Base-by-base conservation (phyloP, 2,329 filamentous ascomycete species). In the Zasmidium angulare region DNA sequence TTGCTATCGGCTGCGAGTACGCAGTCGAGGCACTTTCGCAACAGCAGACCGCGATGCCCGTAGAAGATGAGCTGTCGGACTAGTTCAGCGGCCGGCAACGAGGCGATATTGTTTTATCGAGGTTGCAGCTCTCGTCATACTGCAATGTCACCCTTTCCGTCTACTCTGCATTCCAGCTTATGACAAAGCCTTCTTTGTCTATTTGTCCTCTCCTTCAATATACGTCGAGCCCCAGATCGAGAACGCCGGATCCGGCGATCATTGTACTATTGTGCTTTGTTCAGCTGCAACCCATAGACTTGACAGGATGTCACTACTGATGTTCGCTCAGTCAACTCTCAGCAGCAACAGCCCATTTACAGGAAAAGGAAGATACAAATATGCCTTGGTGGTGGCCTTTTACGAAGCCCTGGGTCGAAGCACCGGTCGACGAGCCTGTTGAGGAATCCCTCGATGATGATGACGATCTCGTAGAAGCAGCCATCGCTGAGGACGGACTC, bases 1-100 rank as follows among this genome's bases (percentile, higher is more conserved):
- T 87, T 1, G 73, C 69, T 61, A 76, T 76, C 70, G 80, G 76
- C 1, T 79, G 76, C 61, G 65, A 66, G 12, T 56, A 65, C 49
- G 71, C 69, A 2, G 53, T 66, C 19, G 62, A 66, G 31, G 65
- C 63, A 1, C 52, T 73, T 56, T 17, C 19, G 24, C n/a, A 54
- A 46, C 24, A 46, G 10, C 29, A 50, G 40, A 7, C 22, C 11
- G 24, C 46, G 14, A 22, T 58, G 17, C 14, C 36, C n/a, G 14
- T 43, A 10, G 56, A 58, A 23, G 46, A 58, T 14, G 55, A 58
- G 14, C n/a, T 51, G n/a, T 46, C 29, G 14, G 47, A 46, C 6
- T 43, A 17, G 14, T 17, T 17, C 14, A 17, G 3, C 12, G 36
- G n/a, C 36, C 9, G 7, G 36, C 11, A 43, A 3, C 3, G 36